phyloP scores from a whole-genome alignment of 441 rosid species.

The Melastoma candidum region DNA sequence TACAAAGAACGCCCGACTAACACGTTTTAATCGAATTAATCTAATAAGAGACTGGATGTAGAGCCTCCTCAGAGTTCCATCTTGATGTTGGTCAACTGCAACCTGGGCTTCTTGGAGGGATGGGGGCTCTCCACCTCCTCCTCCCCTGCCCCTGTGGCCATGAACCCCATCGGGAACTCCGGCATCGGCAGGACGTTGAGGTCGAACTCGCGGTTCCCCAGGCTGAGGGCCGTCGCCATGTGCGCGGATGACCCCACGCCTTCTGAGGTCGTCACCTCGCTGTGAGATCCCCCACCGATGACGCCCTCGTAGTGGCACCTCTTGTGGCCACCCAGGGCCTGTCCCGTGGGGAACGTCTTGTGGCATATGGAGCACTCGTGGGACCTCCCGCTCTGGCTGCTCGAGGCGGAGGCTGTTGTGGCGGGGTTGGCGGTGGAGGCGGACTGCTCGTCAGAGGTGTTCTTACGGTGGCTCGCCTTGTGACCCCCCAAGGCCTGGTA shows the following conservation, averaged over 20 bases:
- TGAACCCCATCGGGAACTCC: slow-evolving; percentile 14
- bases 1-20: too few species aligned
- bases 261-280: slow-evolving; percentile 29
- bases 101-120: slow-evolving; percentile 49
- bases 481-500: slow-evolving; percentile 17
- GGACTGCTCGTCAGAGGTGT: background rate
- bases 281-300: slow-evolving; percentile 20
- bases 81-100: slow-evolving; percentile 7
- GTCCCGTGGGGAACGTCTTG: slow-evolving; percentile 62
- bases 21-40: too few species aligned
- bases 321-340: slow-evolving; percentile 87
- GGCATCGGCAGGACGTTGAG: slow-evolving; percentile 52
- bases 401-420: background rate
- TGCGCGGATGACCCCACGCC: slow-evolving; percentile 15
- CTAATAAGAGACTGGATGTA: too few species aligned
- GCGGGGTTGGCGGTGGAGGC: slow-evolving; percentile 3
- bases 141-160: slow-evolving; percentile 18
- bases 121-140: slow-evolving; percentile 58
- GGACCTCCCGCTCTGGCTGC: background rate
- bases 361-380: slow-evolving; percentile 64
- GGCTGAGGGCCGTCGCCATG: slow-evolving; percentile 1
- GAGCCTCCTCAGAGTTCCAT: too few species aligned
- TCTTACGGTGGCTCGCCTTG: slow-evolving; percentile 14
- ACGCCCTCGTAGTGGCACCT: slow-evolving; percentile 69
- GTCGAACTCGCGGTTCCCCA: slow-evolving; percentile 44